A percentile compares a stretch with the other conserved stretches of the same genome.
Evolutionary conservation across 441 rosid genomes (phyloP).

Genomic region (Viola pubescens): DNA sequence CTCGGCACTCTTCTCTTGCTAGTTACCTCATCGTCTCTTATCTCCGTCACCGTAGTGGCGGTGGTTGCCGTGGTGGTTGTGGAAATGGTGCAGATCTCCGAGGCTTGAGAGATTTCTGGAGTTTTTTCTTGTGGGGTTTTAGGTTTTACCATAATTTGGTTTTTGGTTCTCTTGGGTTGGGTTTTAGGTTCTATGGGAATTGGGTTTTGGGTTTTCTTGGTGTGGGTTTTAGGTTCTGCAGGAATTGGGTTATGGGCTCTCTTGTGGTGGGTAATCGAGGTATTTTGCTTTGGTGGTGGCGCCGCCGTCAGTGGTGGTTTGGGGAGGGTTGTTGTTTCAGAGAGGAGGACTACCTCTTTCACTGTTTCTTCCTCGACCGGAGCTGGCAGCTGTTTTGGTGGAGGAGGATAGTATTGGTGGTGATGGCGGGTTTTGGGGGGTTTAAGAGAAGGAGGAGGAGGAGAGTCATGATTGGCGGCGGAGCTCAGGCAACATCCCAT

Average conservation of each 20-base stretch:
- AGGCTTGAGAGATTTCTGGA: conserved; percentile 42
- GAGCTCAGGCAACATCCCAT: conserved; percentile 56
- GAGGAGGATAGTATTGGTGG: conserved; percentile 18
- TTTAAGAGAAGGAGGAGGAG: too few relatives aligned
- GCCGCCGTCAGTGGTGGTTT: conserved; percentile 5
- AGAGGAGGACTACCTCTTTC: conserved; percentile 50
- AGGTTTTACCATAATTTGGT: neutral
- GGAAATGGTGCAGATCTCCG: conserved; percentile 41
- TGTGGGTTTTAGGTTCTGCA: conserved; percentile 8
- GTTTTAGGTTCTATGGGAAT: conserved; percentile 9
- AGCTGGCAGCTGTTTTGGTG: conserved; percentile 17
- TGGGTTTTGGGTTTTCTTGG: neutral
- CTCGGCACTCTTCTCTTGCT: conserved; percentile 44
- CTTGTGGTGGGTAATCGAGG: conserved; percentile 3
- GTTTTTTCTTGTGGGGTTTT: conserved; percentile 17
- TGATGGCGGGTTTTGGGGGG: conserved; percentile 7
- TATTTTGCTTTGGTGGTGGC: neutral
- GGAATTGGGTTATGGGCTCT: conserved; percentile 10
- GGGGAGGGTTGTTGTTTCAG: conserved; percentile 36
- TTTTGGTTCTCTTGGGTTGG: neutral
- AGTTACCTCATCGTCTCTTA: conserved; percentile 54
- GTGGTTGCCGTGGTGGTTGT: conserved; percentile 45
- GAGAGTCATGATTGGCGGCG: conserved; percentile 5
- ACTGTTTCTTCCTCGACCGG: conserved; percentile 64
- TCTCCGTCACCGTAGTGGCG: conserved; percentile 37